Evolutionary conservation across 2,329 filamentous ascomycete genomes (phyloP).

Genomic region (Triangularia verruculosa): DNA sequence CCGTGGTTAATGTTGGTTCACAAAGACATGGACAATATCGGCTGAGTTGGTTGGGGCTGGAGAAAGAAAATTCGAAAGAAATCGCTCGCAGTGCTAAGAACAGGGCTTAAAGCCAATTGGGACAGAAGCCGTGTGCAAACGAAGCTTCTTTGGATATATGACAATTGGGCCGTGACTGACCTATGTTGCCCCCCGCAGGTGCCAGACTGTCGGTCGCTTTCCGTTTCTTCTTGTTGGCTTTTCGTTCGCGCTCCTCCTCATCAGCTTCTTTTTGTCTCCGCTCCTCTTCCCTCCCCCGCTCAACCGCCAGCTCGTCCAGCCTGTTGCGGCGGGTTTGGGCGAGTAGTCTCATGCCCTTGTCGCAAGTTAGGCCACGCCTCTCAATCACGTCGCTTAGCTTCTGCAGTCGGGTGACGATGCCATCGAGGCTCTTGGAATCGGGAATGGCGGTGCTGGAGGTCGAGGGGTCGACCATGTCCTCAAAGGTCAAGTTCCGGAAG

Average conservation of each 20-base stretch:
- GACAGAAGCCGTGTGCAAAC: constrained; percentile 1
- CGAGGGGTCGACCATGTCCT: constrained; percentile 66
- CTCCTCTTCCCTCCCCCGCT: constrained; percentile 49
- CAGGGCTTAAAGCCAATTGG: background rate
- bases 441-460: constrained; percentile 57
- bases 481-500: constrained; percentile 60
- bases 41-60: constrained; percentile 3
- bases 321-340: constrained; percentile 63
- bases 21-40: background rate
- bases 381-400: constrained; percentile 65
- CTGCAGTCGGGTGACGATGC: constrained; percentile 62
- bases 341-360: constrained; percentile 70
- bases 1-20: constrained; percentile 20
- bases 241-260: constrained; percentile 47
- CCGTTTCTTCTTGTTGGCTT: constrained; percentile 73
- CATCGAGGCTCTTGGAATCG: constrained; percentile 61
- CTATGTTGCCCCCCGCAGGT: constrained; percentile 49
- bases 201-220: constrained; percentile 63
- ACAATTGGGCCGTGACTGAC: constrained; percentile 27
- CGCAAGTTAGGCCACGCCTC: constrained; percentile 63
- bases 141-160: background rate
- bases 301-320: constrained; percentile 48
- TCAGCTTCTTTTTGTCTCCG: constrained; percentile 47
- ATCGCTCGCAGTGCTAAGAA: background rate
- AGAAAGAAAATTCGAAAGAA: constrained; percentile 2